Conservation (phyloP, 371 early-diverging fungal genomes). For the Sporodiniella umbellata region DNA sequence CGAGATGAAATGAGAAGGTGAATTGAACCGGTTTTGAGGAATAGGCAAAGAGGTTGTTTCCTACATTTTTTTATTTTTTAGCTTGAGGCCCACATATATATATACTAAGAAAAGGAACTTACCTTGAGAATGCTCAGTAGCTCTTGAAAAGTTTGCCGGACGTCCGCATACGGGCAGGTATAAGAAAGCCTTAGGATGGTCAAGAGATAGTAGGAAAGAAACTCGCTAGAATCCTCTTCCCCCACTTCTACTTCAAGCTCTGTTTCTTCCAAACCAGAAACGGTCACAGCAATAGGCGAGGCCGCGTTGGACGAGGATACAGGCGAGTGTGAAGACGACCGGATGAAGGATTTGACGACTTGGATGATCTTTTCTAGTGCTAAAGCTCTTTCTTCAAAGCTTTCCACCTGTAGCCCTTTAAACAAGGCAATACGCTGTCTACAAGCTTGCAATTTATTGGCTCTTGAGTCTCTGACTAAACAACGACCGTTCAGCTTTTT, state of each 20-base stretch:
- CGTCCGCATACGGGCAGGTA: slow-evolving; percentile 60
- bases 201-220: slow-evolving; percentile 45
- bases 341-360: slow-evolving; percentile 45
- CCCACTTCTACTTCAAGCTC: slow-evolving; percentile 6
- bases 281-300: not conserved
- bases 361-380: slow-evolving; percentile 45
- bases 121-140: slow-evolving; percentile 46
- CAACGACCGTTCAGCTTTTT: no score
- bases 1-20: slow-evolving; percentile 62
- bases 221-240: slow-evolving; percentile 27
- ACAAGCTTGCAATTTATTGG: slow-evolving; percentile 39
- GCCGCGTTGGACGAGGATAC: not conserved
- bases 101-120: not conserved
- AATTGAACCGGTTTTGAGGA: slow-evolving; percentile 50
- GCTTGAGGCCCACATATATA: not conserved
- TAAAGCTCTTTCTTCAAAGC: slow-evolving; percentile 24
- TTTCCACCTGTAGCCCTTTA: slow-evolving; percentile 46
- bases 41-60: slow-evolving; percentile 41
- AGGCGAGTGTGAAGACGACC: slow-evolving; percentile 30
- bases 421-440: slow-evolving; percentile 46
- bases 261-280: not conserved
- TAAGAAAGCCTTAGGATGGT: slow-evolving; percentile 54
- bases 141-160: slow-evolving; percentile 47
- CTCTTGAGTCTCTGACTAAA: slow-evolving; percentile 41
- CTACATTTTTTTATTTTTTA: slow-evolving; percentile 3